Conservation (phyloP, 75 land plant species). For the Cunninghamia lanceolata region DNA sequence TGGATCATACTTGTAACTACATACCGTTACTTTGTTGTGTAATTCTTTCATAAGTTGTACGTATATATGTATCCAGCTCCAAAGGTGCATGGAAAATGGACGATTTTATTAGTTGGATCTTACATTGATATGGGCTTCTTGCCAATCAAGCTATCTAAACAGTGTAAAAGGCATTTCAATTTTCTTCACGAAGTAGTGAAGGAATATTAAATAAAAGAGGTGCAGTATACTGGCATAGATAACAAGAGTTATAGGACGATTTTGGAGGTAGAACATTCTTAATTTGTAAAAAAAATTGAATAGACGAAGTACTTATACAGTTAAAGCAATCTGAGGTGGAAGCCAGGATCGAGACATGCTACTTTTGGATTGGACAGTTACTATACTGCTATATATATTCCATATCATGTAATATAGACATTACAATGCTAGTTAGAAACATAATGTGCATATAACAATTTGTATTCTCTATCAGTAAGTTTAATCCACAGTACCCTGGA, state of each 20-base stretch:
- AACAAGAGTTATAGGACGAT: not conserved
- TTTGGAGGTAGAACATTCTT: not conserved
- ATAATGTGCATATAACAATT: not conserved
- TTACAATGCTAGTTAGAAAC: not conserved
- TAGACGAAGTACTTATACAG: not conserved
- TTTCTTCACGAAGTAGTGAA: slow-evolving; percentile 5
- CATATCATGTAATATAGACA: not conserved
- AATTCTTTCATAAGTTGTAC: not conserved
- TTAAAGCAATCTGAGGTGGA: not conserved
- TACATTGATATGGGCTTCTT: not conserved
- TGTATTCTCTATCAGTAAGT: not conserved
- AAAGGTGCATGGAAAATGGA: slow-evolving; percentile 1
- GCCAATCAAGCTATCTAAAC: not conserved
- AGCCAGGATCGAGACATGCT: not conserved
- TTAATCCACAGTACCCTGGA: not conserved
- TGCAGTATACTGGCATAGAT: not conserved
- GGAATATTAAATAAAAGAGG: slow-evolving; percentile 7
- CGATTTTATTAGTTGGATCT: not conserved
- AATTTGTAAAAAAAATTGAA: not conserved
- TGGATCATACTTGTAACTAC: slow-evolving; percentile 5
- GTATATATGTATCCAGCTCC: slow-evolving; percentile 7
- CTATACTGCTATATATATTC: not conserved
- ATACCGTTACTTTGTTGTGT: not conserved
- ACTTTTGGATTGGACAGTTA: not conserved
- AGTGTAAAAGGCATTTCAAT: not conserved